Conservation (phyloP, 2,329 filamentous ascomycete genomes). For the Leptographium lundbergii region DNA sequence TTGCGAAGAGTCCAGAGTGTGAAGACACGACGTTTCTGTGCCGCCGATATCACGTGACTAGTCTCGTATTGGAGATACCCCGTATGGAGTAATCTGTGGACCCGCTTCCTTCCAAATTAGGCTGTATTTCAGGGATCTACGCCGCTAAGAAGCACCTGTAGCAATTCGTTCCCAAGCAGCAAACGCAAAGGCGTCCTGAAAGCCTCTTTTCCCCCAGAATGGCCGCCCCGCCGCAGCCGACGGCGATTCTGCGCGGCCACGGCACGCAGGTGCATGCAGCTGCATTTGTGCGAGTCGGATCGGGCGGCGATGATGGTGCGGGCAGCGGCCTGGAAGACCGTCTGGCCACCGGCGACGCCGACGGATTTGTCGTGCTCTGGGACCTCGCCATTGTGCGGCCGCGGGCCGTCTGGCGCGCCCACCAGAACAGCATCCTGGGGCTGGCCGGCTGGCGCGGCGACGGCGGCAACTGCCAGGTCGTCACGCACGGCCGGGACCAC, state of each 20-base stretch:
- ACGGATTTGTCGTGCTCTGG: constrained; percentile 84
- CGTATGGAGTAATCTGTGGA: too few species aligned
- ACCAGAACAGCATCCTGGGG: constrained; percentile 64
- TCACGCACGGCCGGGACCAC: constrained; percentile 80
- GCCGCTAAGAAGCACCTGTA: too few species aligned
- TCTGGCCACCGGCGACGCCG: constrained; percentile 75
- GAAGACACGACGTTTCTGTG: too few species aligned
- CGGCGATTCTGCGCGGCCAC: constrained; percentile 72
- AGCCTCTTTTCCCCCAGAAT: not conserved
- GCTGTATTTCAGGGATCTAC: too few species aligned
- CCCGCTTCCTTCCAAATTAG: too few species aligned
- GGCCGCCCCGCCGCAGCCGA: constrained; percentile 25
- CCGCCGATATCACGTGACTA: too few species aligned
- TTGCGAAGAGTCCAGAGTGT: too few species aligned
- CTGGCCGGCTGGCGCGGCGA: constrained; percentile 59
- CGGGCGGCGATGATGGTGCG: constrained; percentile 13
- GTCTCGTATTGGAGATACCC: too few species aligned
- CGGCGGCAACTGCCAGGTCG: constrained; percentile 36
- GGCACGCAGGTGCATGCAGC: constrained; percentile 47
- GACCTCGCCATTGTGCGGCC: constrained; percentile 70
- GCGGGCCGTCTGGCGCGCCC: constrained; percentile 74
- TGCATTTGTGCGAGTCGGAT: constrained; percentile 6
- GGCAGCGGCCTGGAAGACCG: constrained; percentile 67
- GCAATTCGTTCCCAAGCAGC: too few species aligned
- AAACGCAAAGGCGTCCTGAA: not conserved